Evolutionary conservation across 805 yeast species (phyloP), one percentile per base, ranked within the genome.

Genomic region (Diddensiella transvaalensis): DNA sequence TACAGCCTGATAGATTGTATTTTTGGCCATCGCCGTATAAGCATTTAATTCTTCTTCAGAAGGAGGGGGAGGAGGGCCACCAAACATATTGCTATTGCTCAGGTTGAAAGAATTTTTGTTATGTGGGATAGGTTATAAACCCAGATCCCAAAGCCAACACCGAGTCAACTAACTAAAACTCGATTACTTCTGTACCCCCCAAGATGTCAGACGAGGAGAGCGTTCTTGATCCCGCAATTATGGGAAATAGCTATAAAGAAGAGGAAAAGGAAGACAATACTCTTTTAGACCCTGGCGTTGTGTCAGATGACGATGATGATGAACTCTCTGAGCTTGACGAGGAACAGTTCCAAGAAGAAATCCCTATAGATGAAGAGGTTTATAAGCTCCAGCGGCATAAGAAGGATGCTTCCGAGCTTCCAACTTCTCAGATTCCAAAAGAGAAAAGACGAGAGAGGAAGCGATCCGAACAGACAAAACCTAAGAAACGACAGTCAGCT

Each of bases 261-360:
- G 41, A 38, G 17, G 41, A 38, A 17, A 15, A 21, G 19, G 23
- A 38, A 24, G 15, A 6, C n/a, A 35, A 13, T 35, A 35, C 15
- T 17, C n/a, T 6, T n/a, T 35, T 35, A 13, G 18, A 35, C 8
- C 18, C 38, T 6, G 32, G 32, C 13, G 32, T 26, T 8, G 8
- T 26, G 46, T 42, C 24, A 18, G 54, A 29, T 30, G 30, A 40
- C 22, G 42, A 42, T n/a, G 46, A 37, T 30, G 53, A 42, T 33
- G 46, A 44, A 35, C 57, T 68, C 15, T 67, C 72, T 1, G 74
- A 70, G 50, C 55, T 70, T 37, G 73, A 67, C 48, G 72, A 68
- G 42, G 71, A 69, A 10, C 63, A 61, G 40, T 52, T 62, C 37
- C 62, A 64, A 26, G 67, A 60, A 15, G 66, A 53, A 8, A 46